These are phyloP conservation scores for Aureobasidium subglaciale DNA, from an alignment of 2,329 filamentous ascomycete species.

Conservation along the genomic window DNA sequence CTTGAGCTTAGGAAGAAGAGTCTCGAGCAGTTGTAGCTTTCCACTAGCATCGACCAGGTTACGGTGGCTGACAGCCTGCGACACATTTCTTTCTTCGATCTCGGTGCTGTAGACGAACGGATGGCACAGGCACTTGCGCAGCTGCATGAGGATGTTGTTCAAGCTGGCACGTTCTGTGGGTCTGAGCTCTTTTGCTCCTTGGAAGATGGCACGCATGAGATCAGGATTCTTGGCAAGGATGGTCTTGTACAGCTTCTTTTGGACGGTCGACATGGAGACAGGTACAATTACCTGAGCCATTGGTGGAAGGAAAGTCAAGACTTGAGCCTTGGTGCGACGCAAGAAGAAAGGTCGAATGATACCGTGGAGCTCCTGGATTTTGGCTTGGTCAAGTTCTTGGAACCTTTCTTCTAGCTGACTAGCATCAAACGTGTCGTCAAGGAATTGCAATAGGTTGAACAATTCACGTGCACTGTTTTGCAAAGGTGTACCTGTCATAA, in stretches of 20 bases:
- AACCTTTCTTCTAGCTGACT: conserved; percentile 68
- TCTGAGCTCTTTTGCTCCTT: conserved; percentile 46
- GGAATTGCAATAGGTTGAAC: conserved; percentile 94
- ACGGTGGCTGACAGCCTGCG: conserved; percentile 57
- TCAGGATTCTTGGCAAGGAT: conserved; percentile 88
- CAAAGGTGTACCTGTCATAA: conserved; percentile 82
- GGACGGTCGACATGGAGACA: conserved; percentile 87
- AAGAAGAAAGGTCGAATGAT: conserved; percentile 69
- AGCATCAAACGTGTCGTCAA: conserved; percentile 67
- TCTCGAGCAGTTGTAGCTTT: conserved; percentile 75
- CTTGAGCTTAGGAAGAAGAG: conserved; percentile 80
- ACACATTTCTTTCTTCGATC: conserved; percentile 73
- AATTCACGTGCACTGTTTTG: conserved; percentile 94
- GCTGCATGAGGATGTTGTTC: conserved; percentile 92
- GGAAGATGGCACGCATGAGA: conserved; percentile 80
- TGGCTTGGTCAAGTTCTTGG: conserved; percentile 71
- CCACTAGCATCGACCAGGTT: conserved; percentile 88
- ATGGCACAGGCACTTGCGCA: conserved; percentile 90
- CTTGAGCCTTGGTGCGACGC: conserved; percentile 79
- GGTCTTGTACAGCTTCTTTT: conserved; percentile 89
- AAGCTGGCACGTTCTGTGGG: conserved; percentile 68
- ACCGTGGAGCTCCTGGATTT: conserved; percentile 71
- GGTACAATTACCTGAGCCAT: conserved; percentile 94
- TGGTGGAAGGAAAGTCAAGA: conserved; percentile 83
- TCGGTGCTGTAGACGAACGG: conserved; percentile 88